Base-by-base conservation (phyloP, 352 stramenopile species). In the Phytophthora hybrid region DNA sequence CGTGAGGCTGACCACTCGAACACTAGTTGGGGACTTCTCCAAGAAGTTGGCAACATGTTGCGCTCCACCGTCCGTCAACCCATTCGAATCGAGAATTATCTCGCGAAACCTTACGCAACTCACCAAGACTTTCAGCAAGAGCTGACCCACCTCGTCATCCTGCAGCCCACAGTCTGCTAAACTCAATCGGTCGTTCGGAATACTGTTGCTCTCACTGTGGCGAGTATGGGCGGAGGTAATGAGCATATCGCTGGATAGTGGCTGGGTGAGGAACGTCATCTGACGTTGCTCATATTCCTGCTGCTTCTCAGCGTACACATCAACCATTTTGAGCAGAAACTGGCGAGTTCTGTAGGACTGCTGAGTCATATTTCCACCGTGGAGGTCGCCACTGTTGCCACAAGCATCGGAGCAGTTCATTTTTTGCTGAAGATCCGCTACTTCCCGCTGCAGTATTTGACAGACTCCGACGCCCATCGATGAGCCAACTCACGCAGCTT, bases 221-320 rank as follows among this genome's bases (percentile, higher is more conserved):
- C 1, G 29, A 11, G 4, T 16, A 53, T 66, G 59, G 37, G 52
- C 11, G 21, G 82, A 69, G 8, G 31, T 60, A 54, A 85, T 80
- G 19, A 87, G 65, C 14, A 88, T 41, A 59, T 91, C 81, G 47
- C 81, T 89, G 21, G 71, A 52, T 1, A 61, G 21, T n/a, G 71
- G 53, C 56, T 91, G 80, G 2, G 82, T 91, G 5, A 89, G 44
- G 59, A 91, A 91, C 8, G 82, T 89, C 13, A 66, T 76, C 63
- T 79, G 76, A 13, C 63, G 73, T 16, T 70, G 58, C 10, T 77
- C 58, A 4, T 63, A 68, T n/a, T 75, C 47, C 11, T 73, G 67
- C 26, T 79, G 71, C 31, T 76, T 79, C 10, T 80, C 76, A 0
- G 59, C 55, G 41, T 87, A 74, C 29, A 82, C 13, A 26, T 88